Conservation (phyloP, 176 grass and related monocot genomes). For the Aegilops tauschii region DNA sequence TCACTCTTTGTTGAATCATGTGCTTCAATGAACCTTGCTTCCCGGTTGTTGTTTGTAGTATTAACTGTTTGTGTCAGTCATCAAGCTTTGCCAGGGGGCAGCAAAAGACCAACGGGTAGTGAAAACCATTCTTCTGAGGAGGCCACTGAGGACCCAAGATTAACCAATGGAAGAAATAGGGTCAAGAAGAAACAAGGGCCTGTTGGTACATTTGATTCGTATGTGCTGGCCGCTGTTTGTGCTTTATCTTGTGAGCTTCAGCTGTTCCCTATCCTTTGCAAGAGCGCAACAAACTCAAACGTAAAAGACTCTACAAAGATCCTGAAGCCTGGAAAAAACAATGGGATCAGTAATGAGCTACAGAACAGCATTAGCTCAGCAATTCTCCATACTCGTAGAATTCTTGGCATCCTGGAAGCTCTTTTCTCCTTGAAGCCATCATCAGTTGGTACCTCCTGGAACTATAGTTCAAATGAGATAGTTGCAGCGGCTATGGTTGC, state of each 20-base stretch:
- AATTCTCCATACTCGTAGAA: conserved; percentile 84
- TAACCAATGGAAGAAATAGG: conserved; percentile 69
- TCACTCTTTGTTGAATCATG: conserved; percentile 95
- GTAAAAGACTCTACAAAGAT: conserved; percentile 58
- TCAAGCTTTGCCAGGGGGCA: conserved; percentile 93
- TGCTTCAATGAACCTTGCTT: conserved; percentile 93
- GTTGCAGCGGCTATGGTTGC: conserved; percentile 99
- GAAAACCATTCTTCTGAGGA: conserved; percentile 70
- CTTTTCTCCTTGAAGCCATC: conserved; percentile 99
- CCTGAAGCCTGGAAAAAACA: conserved; percentile 55
- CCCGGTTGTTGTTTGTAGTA: conserved; percentile 84
- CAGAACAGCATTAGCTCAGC: conserved; percentile 77
- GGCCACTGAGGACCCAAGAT: conserved; percentile 40
- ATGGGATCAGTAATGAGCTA: conserved; percentile 61
- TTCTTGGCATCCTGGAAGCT: conserved; percentile 95
- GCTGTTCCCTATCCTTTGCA: conserved; percentile 83
- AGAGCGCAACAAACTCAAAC: conserved; percentile 54
- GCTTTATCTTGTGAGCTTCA: conserved; percentile 96
- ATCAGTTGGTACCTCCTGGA: conserved; percentile 96
- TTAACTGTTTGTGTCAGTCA: conserved; percentile 94
- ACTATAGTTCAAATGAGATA: conserved; percentile 99
- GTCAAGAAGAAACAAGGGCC: conserved; percentile 86
- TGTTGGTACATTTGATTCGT: conserved; percentile 95
- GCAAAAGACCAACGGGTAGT: conserved; percentile 88
- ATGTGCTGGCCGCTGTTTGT: conserved; percentile 90